Evolutionary conservation across 768 basidiomycete species (phyloP), one percentile per base, ranked within the genome.

Genomic region (Panellus pusillus): DNA sequence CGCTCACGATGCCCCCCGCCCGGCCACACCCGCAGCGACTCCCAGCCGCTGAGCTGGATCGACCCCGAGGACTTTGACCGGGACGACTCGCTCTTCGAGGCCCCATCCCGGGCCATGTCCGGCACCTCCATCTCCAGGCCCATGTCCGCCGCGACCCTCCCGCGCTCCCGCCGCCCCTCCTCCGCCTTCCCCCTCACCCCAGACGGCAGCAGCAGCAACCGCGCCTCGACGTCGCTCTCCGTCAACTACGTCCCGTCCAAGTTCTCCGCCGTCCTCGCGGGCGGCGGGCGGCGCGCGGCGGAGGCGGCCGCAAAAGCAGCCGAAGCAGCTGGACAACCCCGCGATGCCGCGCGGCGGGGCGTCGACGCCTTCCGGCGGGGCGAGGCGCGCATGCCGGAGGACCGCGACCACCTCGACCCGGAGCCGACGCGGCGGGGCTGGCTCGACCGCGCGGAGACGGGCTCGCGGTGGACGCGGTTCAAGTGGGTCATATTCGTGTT

Each of bases 301-400:
- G 40, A 31, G 52, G 37, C 17, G 39, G 44, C 44, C 15, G n/a
- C n/a, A n/a, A 19, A 19, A 18, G 47, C 32, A 29, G 20, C 11
- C 12, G 12, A 32, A 37, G 44, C 29, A 31, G 6, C 11, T 6
- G 9, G 7, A 6, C 13, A 7, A 6, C 11, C 52, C 57, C 0
- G 41, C 31, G 12, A 47, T 55, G 53, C 53, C 58, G 2, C 44
- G 53, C 11, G 54, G 50, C 20, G 54, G 54, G 2, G 54, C 0
- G 58, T 52, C n/a, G 54, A 52, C 18, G 58, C 58, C 20, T 60
- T 55, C 31, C 17, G 38, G 29, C 44, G 31, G 31, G 58, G 58
- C 2, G 54, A 52, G 43, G 50, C 54, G 20, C 58, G 58, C 13
- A 47, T 60, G 50, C 27, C 54, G 14, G 58, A 55, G 40, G 54